phyloP scores from a whole-genome alignment of 352 stramenopile species.

The Phytopythium mirpurense region DNA sequence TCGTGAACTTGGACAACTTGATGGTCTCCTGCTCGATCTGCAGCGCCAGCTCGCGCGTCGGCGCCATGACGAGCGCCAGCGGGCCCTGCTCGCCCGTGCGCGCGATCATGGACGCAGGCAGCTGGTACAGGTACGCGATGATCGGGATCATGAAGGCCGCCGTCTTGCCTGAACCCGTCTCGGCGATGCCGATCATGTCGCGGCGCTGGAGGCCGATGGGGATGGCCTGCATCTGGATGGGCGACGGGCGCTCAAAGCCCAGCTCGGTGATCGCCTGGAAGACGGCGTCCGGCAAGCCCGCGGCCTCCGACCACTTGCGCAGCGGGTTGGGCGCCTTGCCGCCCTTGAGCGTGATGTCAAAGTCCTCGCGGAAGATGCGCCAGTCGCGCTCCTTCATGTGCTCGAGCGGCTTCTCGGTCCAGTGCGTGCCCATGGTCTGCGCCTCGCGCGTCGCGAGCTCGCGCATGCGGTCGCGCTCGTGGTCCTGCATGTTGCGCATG shows the following conservation, averaged over 20 bases:
- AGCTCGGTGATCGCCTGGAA: constrained; percentile 90
- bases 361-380: constrained; percentile 99
- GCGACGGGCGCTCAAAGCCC: constrained; percentile 94
- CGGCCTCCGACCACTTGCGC: constrained; percentile 89
- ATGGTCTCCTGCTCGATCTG: constrained; percentile 92
- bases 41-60: constrained; percentile 96
- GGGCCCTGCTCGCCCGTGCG: constrained; percentile 93
- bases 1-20: no score
- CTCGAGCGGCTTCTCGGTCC: constrained; percentile 91
- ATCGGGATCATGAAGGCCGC: constrained; percentile 97
- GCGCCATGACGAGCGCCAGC: constrained; percentile 97
- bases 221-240: constrained; percentile 98
- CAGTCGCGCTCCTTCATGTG: constrained; percentile 98
- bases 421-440: constrained; percentile 82
- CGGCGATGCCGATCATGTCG: constrained; percentile 99
- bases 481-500: constrained; percentile 67
- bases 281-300: constrained; percentile 57
- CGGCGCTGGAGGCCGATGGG: constrained; percentile 94
- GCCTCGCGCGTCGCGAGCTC: constrained; percentile 68
- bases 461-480: constrained; percentile 47
- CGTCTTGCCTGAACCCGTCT: constrained; percentile 99
- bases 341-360: constrained; percentile 95
- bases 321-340: constrained; percentile 89
- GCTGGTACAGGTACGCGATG: constrained; percentile 86
- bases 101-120: no score